These are phyloP conservation scores for Cymbopogon flexuosus DNA, from an alignment of 202 grass and related monocot species.

Conservation along the genomic window DNA sequence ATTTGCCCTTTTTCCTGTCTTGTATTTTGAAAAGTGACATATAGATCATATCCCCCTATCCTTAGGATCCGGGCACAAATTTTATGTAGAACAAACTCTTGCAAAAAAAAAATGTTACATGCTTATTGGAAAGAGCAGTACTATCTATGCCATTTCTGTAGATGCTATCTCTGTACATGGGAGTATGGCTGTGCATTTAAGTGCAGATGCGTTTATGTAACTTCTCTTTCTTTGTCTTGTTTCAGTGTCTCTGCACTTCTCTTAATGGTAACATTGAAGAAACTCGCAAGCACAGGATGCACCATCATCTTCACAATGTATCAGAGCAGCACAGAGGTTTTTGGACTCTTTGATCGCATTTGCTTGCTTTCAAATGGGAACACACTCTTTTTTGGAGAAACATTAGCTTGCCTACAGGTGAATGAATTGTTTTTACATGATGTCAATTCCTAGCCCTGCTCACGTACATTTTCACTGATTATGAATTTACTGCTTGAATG, in stretches of 20 bases:
- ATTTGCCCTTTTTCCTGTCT: not conserved
- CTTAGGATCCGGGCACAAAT: not conserved
- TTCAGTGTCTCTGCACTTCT: constrained; percentile 91
- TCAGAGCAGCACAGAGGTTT: constrained; percentile 97
- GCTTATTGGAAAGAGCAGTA: not conserved
- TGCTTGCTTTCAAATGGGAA: constrained; percentile 96
- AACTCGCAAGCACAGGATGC: constrained; percentile 96
- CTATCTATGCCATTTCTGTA: not conserved
- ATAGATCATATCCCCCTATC: not conserved
- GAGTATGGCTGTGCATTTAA: not conserved
- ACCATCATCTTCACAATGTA: constrained; percentile 97
- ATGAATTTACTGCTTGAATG: not conserved
- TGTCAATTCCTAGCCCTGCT: not conserved
- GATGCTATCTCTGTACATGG: not conserved
- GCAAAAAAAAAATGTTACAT: not conserved
- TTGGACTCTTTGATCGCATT: constrained; percentile 95
- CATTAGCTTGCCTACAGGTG: constrained; percentile 92
- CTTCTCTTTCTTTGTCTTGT: constrained; percentile 8
- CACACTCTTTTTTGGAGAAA: constrained; percentile 94
- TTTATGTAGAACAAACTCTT: not conserved
- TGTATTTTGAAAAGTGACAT: not conserved
- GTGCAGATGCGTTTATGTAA: not conserved
- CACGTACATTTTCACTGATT: not conserved
- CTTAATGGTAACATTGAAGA: constrained; percentile 94
- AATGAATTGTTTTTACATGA: not conserved